Evolutionary conservation across 192 early-diverging fungal species (phyloP), one percentile per base, ranked within the genome.

Genomic region (Mortierella hygrophila): DNA sequence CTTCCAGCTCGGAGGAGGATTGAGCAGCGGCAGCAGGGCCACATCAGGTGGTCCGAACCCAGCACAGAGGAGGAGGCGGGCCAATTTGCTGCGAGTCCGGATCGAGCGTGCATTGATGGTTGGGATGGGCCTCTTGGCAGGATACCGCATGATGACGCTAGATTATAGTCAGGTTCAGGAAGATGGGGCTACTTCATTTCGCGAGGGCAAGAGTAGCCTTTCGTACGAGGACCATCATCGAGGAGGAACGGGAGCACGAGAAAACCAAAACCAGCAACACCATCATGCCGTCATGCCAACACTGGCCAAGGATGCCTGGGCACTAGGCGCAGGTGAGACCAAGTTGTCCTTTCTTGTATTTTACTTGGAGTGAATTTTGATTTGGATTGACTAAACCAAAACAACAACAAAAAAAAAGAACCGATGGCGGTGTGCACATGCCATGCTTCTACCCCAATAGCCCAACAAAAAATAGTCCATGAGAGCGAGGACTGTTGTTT

Each of bases 71-170:
- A 57, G 84, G 68, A 44, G 78, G n/a, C 35, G 79, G 29, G 84
- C 79, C 16, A 86, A 81, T 52, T 47, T 86, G 60, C 23, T 86
- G 60, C 74, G 84, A 41, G 78, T 86, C n/a, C 70, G 84, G 76
- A 86, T 86, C 75, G 84, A 86, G 72, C 79, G 84, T 35, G 79
- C 79, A 20, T 35, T 86, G 40, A 75, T 86, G 79, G 84, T 86
- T 6, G 84, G 84, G 37, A 86, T 86, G 84, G 84, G 75, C 1
- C 60, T 79, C 0, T 47, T 86, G 46, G 84, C 84, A 6, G 79
- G 84, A 60, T 86, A 86, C 40, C 70, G 84, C 6, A 86, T 86
- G 78, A 86, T 86, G 84, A 81, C 79, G 40, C 72, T 86, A 37
- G 79, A 81, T 47, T 80, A 77, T 47, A 80, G 68, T 47, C 40